Evolutionary conservation across 306 rosid genomes (phyloP).

Genomic region (Boehmeria nivea): DNA sequence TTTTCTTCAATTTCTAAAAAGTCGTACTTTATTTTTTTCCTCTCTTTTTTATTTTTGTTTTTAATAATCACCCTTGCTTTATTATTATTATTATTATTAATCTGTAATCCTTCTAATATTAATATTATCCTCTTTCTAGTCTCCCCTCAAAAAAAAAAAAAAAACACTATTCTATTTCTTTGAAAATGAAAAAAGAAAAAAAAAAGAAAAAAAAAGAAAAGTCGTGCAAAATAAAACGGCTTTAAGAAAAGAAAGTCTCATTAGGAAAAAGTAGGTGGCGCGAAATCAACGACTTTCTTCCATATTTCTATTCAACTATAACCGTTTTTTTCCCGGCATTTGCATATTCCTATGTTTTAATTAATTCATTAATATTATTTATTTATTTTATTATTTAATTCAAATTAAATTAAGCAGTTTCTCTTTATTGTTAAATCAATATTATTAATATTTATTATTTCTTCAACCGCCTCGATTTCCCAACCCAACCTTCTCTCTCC

Average conservation of each 20-base stretch:
- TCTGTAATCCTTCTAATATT: too few relatives aligned
- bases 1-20: too few relatives aligned
- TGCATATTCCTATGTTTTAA: conserved; percentile 6
- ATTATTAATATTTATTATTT: conserved; percentile 3
- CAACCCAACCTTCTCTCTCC: conserved; percentile 13
- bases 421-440: neutral
- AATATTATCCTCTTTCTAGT: too few relatives aligned
- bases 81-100: too few relatives aligned
- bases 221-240: too few relatives aligned
- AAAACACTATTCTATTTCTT: too few relatives aligned
- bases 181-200: neutral
- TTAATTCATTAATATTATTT: neutral
- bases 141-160: neutral
- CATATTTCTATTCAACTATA: conserved; percentile 33
- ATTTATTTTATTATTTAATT: neutral
- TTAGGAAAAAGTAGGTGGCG: conserved; percentile 52
- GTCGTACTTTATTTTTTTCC: too few relatives aligned
- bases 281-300: conserved; percentile 39
- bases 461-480: neutral
- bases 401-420: too few relatives aligned
- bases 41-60: too few relatives aligned
- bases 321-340: conserved; percentile 35
- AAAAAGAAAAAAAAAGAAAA: neutral
- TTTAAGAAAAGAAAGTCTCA: neutral
- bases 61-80: too few relatives aligned